These are phyloP conservation scores for Verticillium klebahnii DNA, from an alignment of 2,329 filamentous ascomycete genomes.

Conservation along the genomic window DNA sequence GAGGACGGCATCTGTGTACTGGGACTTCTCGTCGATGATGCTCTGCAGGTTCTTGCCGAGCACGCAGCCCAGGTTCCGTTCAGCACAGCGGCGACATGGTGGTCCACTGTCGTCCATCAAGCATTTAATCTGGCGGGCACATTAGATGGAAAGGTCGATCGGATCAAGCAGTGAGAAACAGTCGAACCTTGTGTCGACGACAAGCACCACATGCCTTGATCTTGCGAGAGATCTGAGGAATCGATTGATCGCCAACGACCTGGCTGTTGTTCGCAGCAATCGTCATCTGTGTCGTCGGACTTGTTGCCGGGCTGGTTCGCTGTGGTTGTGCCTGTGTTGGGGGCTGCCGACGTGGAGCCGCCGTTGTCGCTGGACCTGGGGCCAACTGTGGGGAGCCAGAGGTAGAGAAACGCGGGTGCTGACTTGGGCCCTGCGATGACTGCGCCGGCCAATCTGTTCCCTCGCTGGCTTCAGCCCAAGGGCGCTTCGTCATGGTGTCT, in stretches of 20 bases:
- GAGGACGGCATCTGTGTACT: slow-evolving; percentile 18
- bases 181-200: slow-evolving; percentile 32
- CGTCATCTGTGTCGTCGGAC: neutral
- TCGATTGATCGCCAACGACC: slow-evolving; percentile 7
- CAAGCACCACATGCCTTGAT: slow-evolving; percentile 36
- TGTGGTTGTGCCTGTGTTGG: neutral
- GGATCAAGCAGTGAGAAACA: neutral
- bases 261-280: neutral
- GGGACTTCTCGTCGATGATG: slow-evolving; percentile 34
- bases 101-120: slow-evolving; percentile 34
- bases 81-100: slow-evolving; percentile 30
- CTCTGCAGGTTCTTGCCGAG: slow-evolving; percentile 36
- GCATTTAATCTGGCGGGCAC: slow-evolving; percentile 29
- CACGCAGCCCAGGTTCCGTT: slow-evolving; percentile 30
- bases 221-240: slow-evolving; percentile 31
- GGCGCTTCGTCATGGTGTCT: slow-evolving; percentile 11
- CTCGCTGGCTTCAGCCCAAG: slow-evolving; percentile 12
- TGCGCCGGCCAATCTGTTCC: slow-evolving; percentile 11
- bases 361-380: neutral
- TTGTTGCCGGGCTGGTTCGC: neutral
- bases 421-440: neutral
- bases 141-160: neutral
- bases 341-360: neutral
- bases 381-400: neutral
- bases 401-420: neutral